A percentile compares a stretch with the other conserved stretches of the same genome.
Evolutionary conservation across 2,329 filamentous ascomycete species (phyloP).

Genomic region (Xylariaceae sp.): DNA sequence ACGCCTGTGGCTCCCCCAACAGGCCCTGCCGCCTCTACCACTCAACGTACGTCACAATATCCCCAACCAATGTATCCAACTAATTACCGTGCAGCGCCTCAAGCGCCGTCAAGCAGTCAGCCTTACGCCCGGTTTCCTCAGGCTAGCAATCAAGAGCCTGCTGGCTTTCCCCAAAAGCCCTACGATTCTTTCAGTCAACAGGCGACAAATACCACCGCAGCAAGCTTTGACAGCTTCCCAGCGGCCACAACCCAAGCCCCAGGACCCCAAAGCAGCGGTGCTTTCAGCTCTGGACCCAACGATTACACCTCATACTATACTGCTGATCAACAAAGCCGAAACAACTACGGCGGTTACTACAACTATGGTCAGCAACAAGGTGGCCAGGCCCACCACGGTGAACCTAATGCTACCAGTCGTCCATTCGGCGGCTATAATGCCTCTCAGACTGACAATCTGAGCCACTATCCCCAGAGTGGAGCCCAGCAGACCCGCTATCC

Average conservation of each 20-base stretch:
- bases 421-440: constrained; percentile 77
- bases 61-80: constrained; percentile 42
- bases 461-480: constrained; percentile 77
- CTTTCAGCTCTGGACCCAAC: constrained; percentile 74
- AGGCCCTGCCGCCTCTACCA: constrained; percentile 33
- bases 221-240: constrained; percentile 63
- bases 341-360: constrained; percentile 80
- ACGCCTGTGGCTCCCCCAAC: constrained; percentile 40
- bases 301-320: constrained; percentile 90
- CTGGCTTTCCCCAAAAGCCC: constrained; percentile 73
- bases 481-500: constrained; percentile 69
- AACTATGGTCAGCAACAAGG: constrained; percentile 61
- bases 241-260: constrained; percentile 63
- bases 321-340: constrained; percentile 75
- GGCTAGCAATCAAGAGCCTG: constrained; percentile 63
- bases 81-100: constrained; percentile 52
- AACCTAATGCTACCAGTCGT: constrained; percentile 73
- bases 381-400: constrained; percentile 75
- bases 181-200: constrained; percentile 87
- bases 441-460: constrained; percentile 67
- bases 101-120: constrained; percentile 62
- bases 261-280: constrained; percentile 64
- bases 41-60: constrained; percentile 38
- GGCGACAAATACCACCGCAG: constrained; percentile 51
- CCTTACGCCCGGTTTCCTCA: constrained; percentile 76